A percentile compares a stretch with the other conserved stretches of the same genome.
Conservation (phyloP, 371 early-diverging fungal genomes). For the Cokeromyces recurvatus region DNA sequence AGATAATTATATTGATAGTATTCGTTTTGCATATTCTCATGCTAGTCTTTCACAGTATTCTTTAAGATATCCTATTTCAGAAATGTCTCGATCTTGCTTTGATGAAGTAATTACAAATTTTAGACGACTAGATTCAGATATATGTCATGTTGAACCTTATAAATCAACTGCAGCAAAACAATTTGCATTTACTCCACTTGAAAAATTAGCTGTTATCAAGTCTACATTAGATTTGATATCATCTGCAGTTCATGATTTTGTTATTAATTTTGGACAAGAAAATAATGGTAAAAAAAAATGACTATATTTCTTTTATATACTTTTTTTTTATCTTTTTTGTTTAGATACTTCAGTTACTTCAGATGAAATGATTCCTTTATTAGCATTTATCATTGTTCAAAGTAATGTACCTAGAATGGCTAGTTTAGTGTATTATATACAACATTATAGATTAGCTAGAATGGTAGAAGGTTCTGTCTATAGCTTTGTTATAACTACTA, state of each 20-base stretch:
- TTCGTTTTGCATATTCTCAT: conserved; percentile 28
- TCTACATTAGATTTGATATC: conserved; percentile 38
- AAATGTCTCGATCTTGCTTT: conserved; percentile 36
- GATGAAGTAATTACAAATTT: conserved; percentile 27
- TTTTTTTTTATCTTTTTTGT: background rate
- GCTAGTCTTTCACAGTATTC: conserved; percentile 38
- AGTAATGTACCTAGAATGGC: conserved; percentile 47
- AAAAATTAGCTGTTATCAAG: conserved; percentile 37
- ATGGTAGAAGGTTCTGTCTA: conserved; percentile 45
- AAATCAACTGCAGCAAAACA: conserved; percentile 8
- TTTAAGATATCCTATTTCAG: conserved; percentile 35
- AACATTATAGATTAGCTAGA: conserved; percentile 46
- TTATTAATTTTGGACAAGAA: conserved; percentile 16
- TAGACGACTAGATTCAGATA: conserved; percentile 23
- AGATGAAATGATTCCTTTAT: conserved; percentile 61
- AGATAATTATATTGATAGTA: conserved; percentile 32
- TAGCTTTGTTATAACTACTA: conserved; percentile 51
- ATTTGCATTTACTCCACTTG: conserved; percentile 44
- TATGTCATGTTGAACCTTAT: conserved; percentile 7
- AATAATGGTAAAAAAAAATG: conserved; percentile 5
- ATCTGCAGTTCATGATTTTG: conserved; percentile 28
- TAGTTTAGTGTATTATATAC: conserved; percentile 54
- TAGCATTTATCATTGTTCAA: conserved; percentile 51
- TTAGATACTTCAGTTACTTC: conserved; percentile 49
- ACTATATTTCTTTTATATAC: background rate